Evolutionary conservation across 495 filamentous ascomycete species (phyloP), one percentile per base, ranked within the genome.

Genomic region (Penicillium chermesinum): DNA sequence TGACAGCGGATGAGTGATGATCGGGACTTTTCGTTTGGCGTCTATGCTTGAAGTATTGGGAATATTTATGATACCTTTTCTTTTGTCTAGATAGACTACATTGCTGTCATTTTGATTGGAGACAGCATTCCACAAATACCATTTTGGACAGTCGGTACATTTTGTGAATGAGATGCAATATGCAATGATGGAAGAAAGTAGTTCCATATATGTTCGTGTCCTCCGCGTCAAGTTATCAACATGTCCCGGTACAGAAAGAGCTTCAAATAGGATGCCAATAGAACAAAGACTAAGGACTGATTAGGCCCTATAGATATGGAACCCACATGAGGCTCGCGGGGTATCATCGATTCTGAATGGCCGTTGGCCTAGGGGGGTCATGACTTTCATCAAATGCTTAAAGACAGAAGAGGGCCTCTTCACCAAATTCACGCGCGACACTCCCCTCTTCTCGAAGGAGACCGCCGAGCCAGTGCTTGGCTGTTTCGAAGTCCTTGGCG

Each of bases 331-430:
- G 25, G 25, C 25, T 30, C 25, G 25, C 19, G 9, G 18, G 34
- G 9, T 15, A 38, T 2, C 5, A 34, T 19, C 34, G 15, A 35
- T n/a, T n/a, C n/a, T n/a, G 33, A 40, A 17, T 19, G 46, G 32
- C 15, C 13, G 9, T 7, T 18, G 22, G 18, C 16, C 22, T 6
- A 14, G 14, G 30, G n/a, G 27, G 22, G 10, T 16, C 32, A 18
- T 20, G 25, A 46, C 36, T 1, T 10, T 16, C 32, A 14, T 20
- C 22, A 46, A 46, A 9, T 10, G 44, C 17, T 21, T 35, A 33
- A 18, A 87, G 62, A 55, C 81, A 84, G 47, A 82, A 65, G 43
- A 87, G 57, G 3, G 78, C 77, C 42, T 84, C 74, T 48, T 83
- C 79, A 10, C 84, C 84, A 61, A 86, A 85, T 38, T 77, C 72